Percentiles rank a stretch among this genome's conserved stretches.
Evolutionary conservation across 2,329 filamentous ascomycete genomes (phyloP).

Genomic region (Claviceps maximensis): DNA sequence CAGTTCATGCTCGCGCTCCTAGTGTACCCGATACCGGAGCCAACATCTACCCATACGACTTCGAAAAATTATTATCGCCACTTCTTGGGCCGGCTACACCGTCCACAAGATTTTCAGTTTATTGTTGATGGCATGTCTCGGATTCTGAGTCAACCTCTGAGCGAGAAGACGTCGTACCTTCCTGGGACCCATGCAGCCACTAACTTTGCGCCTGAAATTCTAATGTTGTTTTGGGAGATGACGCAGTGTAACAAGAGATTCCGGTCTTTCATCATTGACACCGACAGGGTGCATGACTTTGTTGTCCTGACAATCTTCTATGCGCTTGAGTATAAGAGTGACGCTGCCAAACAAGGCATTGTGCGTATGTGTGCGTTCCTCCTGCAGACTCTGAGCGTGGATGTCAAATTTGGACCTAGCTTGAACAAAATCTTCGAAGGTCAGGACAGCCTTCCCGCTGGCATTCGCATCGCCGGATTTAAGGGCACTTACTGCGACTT

Average conservation of each 20-base stretch:
- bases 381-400: constrained; percentile 85
- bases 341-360: constrained; percentile 77
- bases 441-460: constrained; percentile 73
- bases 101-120: constrained; percentile 95
- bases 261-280: constrained; percentile 92
- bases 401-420: constrained; percentile 78
- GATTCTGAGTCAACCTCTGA: constrained; percentile 83
- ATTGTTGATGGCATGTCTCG: constrained; percentile 88
- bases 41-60: constrained; percentile 44
- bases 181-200: constrained; percentile 69
- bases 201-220: constrained; percentile 86
- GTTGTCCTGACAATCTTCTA: constrained; percentile 85
- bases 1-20: constrained; percentile 80
- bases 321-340: constrained; percentile 75
- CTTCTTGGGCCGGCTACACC: constrained; percentile 78
- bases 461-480: constrained; percentile 73
- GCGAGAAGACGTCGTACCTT: constrained; percentile 77
- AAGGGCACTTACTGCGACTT: constrained; percentile 88
- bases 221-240: constrained; percentile 95
- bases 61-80: constrained; percentile 85
- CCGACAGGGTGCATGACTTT: constrained; percentile 85
- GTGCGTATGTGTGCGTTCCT: constrained; percentile 97
- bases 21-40: constrained; percentile 78
- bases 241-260: constrained; percentile 97
- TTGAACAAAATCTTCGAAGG: constrained; percentile 81